Conservation (phyloP, 768 basidiomycete species). For the Mycena amicta region DNA sequence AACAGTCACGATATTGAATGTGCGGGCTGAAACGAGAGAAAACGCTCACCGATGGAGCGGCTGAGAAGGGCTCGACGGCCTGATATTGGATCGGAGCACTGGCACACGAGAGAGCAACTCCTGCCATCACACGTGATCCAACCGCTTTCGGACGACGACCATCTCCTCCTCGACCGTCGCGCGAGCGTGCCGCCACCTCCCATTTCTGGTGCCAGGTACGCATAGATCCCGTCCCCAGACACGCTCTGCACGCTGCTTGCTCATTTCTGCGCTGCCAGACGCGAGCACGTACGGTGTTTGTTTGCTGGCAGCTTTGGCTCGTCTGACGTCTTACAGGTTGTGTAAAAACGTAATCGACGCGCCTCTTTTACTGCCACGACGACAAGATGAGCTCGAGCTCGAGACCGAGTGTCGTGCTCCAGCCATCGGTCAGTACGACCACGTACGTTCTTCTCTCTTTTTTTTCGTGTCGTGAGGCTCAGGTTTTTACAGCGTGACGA, state of each 20-base stretch:
- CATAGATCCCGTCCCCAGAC: not conserved
- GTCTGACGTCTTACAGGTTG: not conserved
- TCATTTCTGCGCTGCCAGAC: not conserved
- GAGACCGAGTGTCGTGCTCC: slow-evolving; percentile 70
- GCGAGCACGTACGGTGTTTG: not conserved
- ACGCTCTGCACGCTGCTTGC: not conserved
- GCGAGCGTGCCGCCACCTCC: not conserved
- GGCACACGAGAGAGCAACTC: no score
- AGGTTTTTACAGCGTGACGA: slow-evolving; percentile 65
- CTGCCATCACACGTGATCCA: not conserved
- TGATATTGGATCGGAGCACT: no score
- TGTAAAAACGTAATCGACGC: not conserved
- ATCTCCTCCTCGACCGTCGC: not conserved
- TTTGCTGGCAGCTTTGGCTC: not conserved
- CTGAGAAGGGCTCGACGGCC: no score
- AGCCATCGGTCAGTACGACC: slow-evolving; percentile 84
- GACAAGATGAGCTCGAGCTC: slow-evolving; percentile 53
- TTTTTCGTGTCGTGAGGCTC: slow-evolving; percentile 25
- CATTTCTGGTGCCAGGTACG: not conserved
- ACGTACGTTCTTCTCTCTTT: slow-evolving; percentile 54
- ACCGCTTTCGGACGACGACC: not conserved
- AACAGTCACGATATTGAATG: no score
- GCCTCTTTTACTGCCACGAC: slow-evolving; percentile 1
- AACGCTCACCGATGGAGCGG: no score
- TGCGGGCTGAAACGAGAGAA: no score